These are phyloP conservation scores for Eucalyptus dawsonii DNA, from an alignment of 345 rosid species.

Conservation along the genomic window DNA sequence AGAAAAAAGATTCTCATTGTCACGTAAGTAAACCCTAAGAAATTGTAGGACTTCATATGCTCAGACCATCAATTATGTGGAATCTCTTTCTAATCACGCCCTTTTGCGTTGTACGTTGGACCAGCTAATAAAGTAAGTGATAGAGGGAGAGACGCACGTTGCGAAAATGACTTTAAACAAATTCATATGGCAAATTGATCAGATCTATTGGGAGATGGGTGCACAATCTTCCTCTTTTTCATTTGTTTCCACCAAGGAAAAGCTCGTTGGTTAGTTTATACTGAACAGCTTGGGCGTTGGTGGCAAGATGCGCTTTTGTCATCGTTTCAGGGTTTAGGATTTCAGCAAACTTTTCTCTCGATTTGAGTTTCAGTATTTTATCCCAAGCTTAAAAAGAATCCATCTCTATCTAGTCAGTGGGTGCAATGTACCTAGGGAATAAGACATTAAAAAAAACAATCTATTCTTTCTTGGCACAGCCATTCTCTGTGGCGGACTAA, in stretches of 20 bases:
- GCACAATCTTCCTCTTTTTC: not conserved
- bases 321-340: not conserved
- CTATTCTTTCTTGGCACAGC: not conserved
- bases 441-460: not conserved
- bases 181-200: not conserved
- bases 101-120: not conserved
- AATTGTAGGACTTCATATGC: not conserved
- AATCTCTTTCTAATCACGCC: not conserved
- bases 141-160: not conserved
- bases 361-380: not conserved
- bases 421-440: not conserved
- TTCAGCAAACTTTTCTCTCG: not conserved
- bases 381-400: not conserved
- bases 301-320: not conserved
- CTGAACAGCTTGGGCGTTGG: not conserved
- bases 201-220: not conserved
- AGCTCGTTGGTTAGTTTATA: not conserved
- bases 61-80: not conserved
- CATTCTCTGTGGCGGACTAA: not conserved
- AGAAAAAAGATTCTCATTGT: not conserved
- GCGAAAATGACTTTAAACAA: not conserved
- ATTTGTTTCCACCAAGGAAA: not conserved
- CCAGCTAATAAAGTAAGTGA: not conserved
- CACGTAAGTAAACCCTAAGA: not conserved
- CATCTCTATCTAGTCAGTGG: not conserved